Conservation (phyloP, 495 filamentous ascomycete genomes). For the Annulohypoxylon moriforme region DNA sequence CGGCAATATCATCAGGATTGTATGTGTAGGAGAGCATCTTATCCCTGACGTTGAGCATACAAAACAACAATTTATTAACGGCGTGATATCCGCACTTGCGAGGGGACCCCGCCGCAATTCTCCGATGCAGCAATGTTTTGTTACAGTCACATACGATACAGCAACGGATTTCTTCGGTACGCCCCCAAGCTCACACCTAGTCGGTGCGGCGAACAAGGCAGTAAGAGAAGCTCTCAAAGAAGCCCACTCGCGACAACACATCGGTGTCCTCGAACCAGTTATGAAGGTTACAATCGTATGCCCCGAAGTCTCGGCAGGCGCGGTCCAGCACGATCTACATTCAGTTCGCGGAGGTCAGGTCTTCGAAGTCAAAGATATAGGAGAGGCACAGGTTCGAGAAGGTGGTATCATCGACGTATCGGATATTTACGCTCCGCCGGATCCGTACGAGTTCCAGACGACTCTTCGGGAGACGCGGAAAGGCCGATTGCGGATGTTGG, state of each 20-base stretch:
- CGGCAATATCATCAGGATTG: slow-evolving; percentile 71
- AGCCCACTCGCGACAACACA: slow-evolving; percentile 57
- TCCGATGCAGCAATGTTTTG: slow-evolving; percentile 76
- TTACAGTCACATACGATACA: slow-evolving; percentile 75
- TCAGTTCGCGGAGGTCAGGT: slow-evolving; percentile 86
- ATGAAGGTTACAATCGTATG: slow-evolving; percentile 87
- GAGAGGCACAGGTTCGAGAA: slow-evolving; percentile 38
- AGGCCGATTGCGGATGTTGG: slow-evolving; percentile 55
- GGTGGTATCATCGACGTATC: slow-evolving; percentile 67
- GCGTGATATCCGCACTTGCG: slow-evolving; percentile 83
- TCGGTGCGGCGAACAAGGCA: slow-evolving; percentile 79
- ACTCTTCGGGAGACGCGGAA: slow-evolving; percentile 55
- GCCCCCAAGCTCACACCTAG: slow-evolving; percentile 78
- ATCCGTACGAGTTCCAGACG: slow-evolving; percentile 76
- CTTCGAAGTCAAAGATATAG: slow-evolving; percentile 77
- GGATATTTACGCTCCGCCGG: slow-evolving; percentile 84
- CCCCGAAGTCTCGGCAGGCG: slow-evolving; percentile 81
- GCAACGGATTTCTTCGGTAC: slow-evolving; percentile 71
- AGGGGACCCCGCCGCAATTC: slow-evolving; percentile 82
- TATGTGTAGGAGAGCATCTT: slow-evolving; percentile 57
- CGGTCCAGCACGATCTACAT: slow-evolving; percentile 90
- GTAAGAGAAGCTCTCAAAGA: slow-evolving; percentile 73
- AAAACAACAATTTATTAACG: slow-evolving; percentile 76
- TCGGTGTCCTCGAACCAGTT: slow-evolving; percentile 88
- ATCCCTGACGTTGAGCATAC: slow-evolving; percentile 68